These are phyloP conservation scores for Starmera quercuum DNA, from an alignment of 805 yeast species.

Conservation along the genomic window DNA sequence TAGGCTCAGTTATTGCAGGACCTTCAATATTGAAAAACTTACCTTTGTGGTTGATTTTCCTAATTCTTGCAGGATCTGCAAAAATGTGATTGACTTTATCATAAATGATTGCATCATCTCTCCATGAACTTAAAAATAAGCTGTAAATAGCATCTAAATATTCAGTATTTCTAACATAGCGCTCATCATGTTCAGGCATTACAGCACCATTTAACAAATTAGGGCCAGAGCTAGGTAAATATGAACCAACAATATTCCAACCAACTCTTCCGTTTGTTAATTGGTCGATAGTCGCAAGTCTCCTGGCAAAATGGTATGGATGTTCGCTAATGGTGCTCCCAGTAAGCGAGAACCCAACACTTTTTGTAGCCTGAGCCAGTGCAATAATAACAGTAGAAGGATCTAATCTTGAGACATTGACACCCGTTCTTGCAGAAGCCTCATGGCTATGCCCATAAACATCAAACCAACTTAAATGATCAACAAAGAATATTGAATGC, in stretches of 20 bases:
- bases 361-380: conserved; percentile 31
- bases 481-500: conserved; percentile 28
- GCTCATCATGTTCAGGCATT: conserved; percentile 30
- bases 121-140: conserved; percentile 32
- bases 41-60: conserved; percentile 30
- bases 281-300: conserved; percentile 33
- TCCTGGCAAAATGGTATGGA: conserved; percentile 32
- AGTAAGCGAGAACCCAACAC: conserved; percentile 30
- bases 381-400: conserved; percentile 24
- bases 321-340: conserved; percentile 33
- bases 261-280: conserved; percentile 34
- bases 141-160: conserved; percentile 30
- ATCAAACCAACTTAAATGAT: conserved; percentile 29
- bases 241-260: conserved; percentile 36
- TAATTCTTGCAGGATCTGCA: conserved; percentile 25
- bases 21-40: conserved; percentile 30
- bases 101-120: conserved; percentile 24
- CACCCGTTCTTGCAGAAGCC: conserved; percentile 9
- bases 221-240: conserved; percentile 32
- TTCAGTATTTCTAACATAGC: conserved; percentile 32
- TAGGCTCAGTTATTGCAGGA: conserved; percentile 30
- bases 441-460: conserved; percentile 23
- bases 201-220: conserved; percentile 26
- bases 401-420: conserved; percentile 22
- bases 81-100: conserved; percentile 21